Percentiles rank a stretch among this genome's conserved stretches.
These are phyloP conservation scores for Mortierella sp. DNA, from an alignment of 371 early-diverging fungal species.

Conservation along the genomic window DNA sequence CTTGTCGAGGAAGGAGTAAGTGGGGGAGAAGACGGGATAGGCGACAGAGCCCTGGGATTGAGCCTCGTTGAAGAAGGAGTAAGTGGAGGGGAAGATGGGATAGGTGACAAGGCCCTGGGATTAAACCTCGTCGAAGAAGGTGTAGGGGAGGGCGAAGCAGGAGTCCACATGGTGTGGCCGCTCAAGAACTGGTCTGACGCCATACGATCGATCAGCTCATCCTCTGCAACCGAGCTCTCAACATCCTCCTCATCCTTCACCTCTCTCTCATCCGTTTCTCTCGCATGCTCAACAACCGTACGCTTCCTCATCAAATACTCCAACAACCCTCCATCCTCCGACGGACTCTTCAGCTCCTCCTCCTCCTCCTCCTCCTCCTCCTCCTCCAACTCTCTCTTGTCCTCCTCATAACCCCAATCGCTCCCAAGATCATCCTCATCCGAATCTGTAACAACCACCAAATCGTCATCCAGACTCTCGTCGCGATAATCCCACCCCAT, in stretches of 20 bases:
- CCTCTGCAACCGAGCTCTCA: slow-evolving; percentile 31
- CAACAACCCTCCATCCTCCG: background rate
- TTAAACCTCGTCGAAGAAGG: background rate
- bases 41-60: background rate
- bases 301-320: background rate
- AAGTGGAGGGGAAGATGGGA: too few relatives aligned
- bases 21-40: background rate
- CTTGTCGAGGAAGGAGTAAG: background rate
- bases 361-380: background rate
- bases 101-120: background rate
- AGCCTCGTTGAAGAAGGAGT: background rate
- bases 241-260: background rate
- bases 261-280: background rate
- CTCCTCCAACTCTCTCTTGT: background rate
- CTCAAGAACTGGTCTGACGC: slow-evolving; percentile 1
- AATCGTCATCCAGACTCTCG: slow-evolving; percentile 20
- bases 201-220: slow-evolving; percentile 28
- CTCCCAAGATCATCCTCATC: slow-evolving; percentile 21
- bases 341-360: background rate
- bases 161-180: background rate
- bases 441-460: background rate
- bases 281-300: background rate
- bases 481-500: slow-evolving; percentile 32
- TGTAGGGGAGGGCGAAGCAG: background rate
- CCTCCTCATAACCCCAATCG: background rate